Evolutionary conservation across 2,329 filamentous ascomycete species (phyloP), one percentile per base, ranked within the genome.

Genomic region (Aspergillus versicolor): DNA sequence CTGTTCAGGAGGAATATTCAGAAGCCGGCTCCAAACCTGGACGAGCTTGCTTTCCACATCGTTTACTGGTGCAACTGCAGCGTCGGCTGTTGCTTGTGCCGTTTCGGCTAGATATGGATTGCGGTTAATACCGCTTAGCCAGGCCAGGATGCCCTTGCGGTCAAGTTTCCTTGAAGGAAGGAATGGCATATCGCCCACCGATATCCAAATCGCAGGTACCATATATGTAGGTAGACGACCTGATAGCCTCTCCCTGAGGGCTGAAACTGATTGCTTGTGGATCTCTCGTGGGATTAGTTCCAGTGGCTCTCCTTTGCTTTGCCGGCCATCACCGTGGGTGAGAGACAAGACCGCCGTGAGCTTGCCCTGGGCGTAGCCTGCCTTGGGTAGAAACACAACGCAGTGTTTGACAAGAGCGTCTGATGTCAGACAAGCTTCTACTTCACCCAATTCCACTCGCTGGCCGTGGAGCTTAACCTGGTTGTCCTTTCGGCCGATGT

Each of bases 391-490:
- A 11, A 74, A 57, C 0, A 74, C 70, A 6, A 73, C 58, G 24
- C 69, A 73, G 54, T 75, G 72, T 40, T 70, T 73, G 15, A 75
- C 63, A 12, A 63, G 56, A 2, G 57, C 22, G 43, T 73, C 67
- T 13, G 63, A 62, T 22, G 56, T 67, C 12, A 75, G 58, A 37
- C 71, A 75, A 59, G 72, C 74, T 66, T 77, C 82, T 54, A 79
- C 80, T 66, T 79, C 81, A 11, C 75, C 79, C 50, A 86, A 76
- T 71, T 86, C 89, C 50, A 88, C 81, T 52, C 87, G 77, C 61
- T 84, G 86, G 27, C 89, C 89, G 11, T 81, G 78, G 27, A 89
- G 73, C 71, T 90, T 89, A 52, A 88, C 82, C 68, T 87, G 86
- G 15, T 81, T 82, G 64, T 89, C 87, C 62, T 85, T 87, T 48